These are phyloP conservation scores for Asterella californica DNA, from an alignment of 225 moss, liverwort and hornwort species.

Conservation along the genomic window DNA sequence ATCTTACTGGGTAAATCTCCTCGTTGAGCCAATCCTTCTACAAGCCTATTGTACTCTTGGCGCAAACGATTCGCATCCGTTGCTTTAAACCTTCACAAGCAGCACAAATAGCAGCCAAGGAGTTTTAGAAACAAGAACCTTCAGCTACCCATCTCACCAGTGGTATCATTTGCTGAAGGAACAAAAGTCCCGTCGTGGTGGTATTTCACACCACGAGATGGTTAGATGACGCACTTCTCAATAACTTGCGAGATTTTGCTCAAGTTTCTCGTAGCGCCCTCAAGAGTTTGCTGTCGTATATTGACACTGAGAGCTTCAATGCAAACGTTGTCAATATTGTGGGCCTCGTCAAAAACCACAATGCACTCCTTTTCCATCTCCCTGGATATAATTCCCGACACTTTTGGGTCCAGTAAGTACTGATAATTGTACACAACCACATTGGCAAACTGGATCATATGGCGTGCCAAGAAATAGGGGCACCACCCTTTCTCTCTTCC, in stretches of 20 bases:
- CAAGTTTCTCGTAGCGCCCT: conserved; percentile 88
- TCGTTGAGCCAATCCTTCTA: conserved; percentile 92
- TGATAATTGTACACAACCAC: conserved; percentile 98
- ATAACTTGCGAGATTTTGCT: conserved; percentile 87
- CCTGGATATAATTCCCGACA: conserved; percentile 91
- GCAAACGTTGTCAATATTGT: conserved; percentile 98
- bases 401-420: conserved; percentile 95
- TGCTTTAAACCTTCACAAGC: conserved; percentile 76
- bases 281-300: conserved; percentile 94
- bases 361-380: conserved; percentile 99
- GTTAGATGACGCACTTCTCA: conserved; percentile 63
- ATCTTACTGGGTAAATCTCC: conserved; percentile 63
- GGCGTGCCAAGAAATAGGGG: conserved; percentile 94
- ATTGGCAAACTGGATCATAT: conserved; percentile 98
- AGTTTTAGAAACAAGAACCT: neutral
- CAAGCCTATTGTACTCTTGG: conserved; percentile 88
- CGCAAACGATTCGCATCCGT: conserved; percentile 92
- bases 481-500: conserved; percentile 96
- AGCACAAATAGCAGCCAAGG: neutral
- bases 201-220: neutral
- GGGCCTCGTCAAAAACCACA: conserved; percentile 97
- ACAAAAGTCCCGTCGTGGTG: neutral
- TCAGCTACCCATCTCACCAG: neutral
- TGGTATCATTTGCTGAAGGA: neutral
- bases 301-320: conserved; percentile 98